Percentiles rank a stretch among this genome's conserved stretches.
Evolutionary conservation across 331 rosid species (phyloP).

Genomic region (Rosa hybrid): DNA sequence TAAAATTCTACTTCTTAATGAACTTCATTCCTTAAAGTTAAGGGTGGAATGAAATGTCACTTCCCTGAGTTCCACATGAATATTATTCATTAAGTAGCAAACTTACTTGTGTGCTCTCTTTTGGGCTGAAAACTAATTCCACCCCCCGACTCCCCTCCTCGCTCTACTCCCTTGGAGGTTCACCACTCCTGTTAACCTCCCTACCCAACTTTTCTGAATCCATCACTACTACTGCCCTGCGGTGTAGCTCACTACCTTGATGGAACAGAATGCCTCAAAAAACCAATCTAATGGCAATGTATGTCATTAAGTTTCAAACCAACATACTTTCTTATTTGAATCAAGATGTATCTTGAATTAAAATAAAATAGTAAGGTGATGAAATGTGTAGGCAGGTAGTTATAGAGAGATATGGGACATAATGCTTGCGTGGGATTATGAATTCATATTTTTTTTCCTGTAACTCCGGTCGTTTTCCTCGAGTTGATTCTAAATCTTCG

Average conservation of each 20-base stretch:
- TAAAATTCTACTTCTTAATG: not conserved
- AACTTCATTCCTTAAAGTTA: not conserved
- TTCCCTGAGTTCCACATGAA: not conserved
- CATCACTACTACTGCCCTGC: too few relatives aligned
- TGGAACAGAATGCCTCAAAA: too few relatives aligned
- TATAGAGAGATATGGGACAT: not conserved
- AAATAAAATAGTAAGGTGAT: not conserved
- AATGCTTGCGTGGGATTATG: not conserved
- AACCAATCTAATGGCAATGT: not conserved
- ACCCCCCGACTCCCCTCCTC: too few relatives aligned
- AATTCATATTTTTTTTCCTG: not conserved
- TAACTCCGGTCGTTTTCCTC: not conserved
- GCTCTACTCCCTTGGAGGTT: too few relatives aligned
- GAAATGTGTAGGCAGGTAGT: not conserved
- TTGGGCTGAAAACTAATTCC: not conserved
- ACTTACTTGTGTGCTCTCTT: not conserved
- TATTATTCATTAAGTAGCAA: not conserved
- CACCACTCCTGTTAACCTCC: too few relatives aligned
- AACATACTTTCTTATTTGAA: not conserved
- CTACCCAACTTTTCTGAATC: too few relatives aligned
- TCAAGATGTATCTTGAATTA: not conserved
- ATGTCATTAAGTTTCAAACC: not conserved
- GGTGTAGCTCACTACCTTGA: too few relatives aligned
- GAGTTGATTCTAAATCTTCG: not conserved
- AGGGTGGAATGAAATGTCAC: not conserved